Conservation (phyloP, 176 grass and related monocot genomes). For the Paspalum vaginatum region DNA sequence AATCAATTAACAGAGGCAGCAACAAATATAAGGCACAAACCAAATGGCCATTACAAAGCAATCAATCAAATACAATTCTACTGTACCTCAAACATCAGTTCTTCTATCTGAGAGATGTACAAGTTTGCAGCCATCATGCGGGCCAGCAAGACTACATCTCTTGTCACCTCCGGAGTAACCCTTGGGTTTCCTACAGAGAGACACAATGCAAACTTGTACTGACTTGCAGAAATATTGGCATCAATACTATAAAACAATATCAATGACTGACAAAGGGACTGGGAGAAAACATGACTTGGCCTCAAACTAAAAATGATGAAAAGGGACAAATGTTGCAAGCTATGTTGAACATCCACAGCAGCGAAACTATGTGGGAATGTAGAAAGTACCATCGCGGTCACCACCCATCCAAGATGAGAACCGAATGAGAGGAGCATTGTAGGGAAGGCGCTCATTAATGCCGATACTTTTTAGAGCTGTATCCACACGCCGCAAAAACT, state of each 20-base stretch:
- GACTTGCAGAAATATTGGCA: not conserved
- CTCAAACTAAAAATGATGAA: not conserved
- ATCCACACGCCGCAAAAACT: slow-evolving; percentile 86
- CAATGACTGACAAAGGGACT: not conserved
- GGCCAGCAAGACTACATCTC: slow-evolving; percentile 82
- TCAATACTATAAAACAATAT: not conserved
- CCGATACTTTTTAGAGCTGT: slow-evolving; percentile 85
- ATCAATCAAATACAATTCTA: not conserved
- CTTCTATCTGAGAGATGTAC: slow-evolving; percentile 80
- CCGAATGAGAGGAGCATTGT: slow-evolving; percentile 70
- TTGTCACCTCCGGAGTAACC: slow-evolving; percentile 88
- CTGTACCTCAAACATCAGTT: slow-evolving; percentile 89
- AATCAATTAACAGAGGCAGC: no score
- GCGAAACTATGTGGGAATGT: not conserved
- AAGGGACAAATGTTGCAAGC: not conserved
- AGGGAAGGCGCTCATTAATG: slow-evolving; percentile 80
- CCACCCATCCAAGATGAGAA: slow-evolving; percentile 98
- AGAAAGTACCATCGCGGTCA: slow-evolving; percentile 75
- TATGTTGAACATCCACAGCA: not conserved
- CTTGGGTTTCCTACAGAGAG: slow-evolving; percentile 70
- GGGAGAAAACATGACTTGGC: not conserved
- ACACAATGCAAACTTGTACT: not conserved
- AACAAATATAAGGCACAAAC: not conserved
- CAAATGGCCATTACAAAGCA: not conserved
- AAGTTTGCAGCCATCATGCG: slow-evolving; percentile 89